Percentiles rank a stretch among this genome's conserved stretches.
Evolutionary conservation across 306 rosid genomes (phyloP).

Genomic region (Bauhinia variegata): DNA sequence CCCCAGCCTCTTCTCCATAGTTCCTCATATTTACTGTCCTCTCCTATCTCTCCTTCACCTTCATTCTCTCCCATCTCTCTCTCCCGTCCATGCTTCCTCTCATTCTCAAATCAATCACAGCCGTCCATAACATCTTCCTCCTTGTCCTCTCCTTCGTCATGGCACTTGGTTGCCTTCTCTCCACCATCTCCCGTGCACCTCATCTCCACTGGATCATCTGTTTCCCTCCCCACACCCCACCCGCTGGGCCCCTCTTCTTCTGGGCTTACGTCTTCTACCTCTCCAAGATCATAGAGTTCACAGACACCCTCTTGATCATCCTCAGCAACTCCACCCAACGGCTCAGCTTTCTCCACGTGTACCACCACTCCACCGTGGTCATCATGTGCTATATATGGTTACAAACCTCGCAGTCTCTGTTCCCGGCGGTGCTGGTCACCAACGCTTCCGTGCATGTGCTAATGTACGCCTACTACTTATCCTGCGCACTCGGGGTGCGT

Average conservation of each 20-base stretch:
- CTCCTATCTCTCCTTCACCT: slow-evolving; percentile 55
- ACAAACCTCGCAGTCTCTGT: slow-evolving; percentile 64
- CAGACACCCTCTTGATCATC: slow-evolving; percentile 68
- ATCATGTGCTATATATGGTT: slow-evolving; percentile 77
- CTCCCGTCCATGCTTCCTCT: slow-evolving; percentile 15
- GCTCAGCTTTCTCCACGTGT: slow-evolving; percentile 82
- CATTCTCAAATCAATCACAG: slow-evolving; percentile 54
- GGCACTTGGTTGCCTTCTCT: slow-evolving; percentile 69
- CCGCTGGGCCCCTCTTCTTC: slow-evolving; percentile 68
- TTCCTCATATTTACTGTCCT: slow-evolving; percentile 46
- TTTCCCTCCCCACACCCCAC: slow-evolving; percentile 48
- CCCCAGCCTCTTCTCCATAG: slow-evolving; percentile 49
- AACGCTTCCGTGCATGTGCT: slow-evolving; percentile 71
- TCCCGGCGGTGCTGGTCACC: slow-evolving; percentile 64
- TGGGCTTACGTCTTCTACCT: slow-evolving; percentile 83
- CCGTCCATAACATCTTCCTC: slow-evolving; percentile 61
- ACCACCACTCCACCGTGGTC: slow-evolving; percentile 75
- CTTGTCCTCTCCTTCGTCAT: slow-evolving; percentile 59
- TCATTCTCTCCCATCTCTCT: slow-evolving; percentile 45
- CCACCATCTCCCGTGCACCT: slow-evolving; percentile 47
- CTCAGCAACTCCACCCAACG: slow-evolving; percentile 58
- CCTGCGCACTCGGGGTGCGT: slow-evolving; percentile 60
- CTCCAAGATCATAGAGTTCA: slow-evolving; percentile 66
- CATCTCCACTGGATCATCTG: slow-evolving; percentile 51
- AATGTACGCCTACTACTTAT: slow-evolving; percentile 79